Evolutionary conservation across 441 rosid genomes (phyloP), one percentile per base, ranked within the genome.

Genomic region (Erodium moschatum): DNA sequence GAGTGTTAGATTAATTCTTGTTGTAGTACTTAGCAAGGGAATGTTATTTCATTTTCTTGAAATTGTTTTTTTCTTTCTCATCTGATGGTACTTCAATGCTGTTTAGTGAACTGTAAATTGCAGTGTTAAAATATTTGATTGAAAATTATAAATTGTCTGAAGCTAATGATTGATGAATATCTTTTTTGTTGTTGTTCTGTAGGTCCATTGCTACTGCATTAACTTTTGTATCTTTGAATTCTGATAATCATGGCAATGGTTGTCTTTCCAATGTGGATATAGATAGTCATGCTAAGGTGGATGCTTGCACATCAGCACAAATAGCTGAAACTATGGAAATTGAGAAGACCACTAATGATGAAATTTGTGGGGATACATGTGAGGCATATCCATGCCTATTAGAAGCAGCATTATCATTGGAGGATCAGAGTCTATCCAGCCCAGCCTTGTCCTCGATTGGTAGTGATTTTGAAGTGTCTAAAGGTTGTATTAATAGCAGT

Each of bases 371-470:
- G 69, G 75, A 48, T 70, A 66, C 73, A 19, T 70, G 72, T 75
- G 52, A 69, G 20, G 56, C 75, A 20, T 77, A 79, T 76, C 65
- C 79, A 58, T 76, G 68, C 72, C 63, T 74, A 54, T 31, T 42
- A 12, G 82, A 81, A 69, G 69, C 75, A 52, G 85, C 79, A 78
- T 48, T 78, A 67, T 82, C 88, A 74, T 78, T 19, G 70, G 75
- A 79, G 64, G 78, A 78, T 46, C 73, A 3, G 64, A 75, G 77
- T 77, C 73, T 70, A 74, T 69, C 78, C 72, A 77, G 80, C 76
- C 81, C 77, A 58, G 70, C 76, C 64, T 54, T 79, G 46, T 85
- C 90, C 11, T 77, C 52, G 69, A 83, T 82, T 76, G 83, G 33
- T 71, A 81, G 80, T 42, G 80, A 75, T 67, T 73, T 65, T 65